phyloP scores from a whole-genome alignment of 2,329 filamentous ascomycete genomes.

The Elsinoe ampelina region DNA sequence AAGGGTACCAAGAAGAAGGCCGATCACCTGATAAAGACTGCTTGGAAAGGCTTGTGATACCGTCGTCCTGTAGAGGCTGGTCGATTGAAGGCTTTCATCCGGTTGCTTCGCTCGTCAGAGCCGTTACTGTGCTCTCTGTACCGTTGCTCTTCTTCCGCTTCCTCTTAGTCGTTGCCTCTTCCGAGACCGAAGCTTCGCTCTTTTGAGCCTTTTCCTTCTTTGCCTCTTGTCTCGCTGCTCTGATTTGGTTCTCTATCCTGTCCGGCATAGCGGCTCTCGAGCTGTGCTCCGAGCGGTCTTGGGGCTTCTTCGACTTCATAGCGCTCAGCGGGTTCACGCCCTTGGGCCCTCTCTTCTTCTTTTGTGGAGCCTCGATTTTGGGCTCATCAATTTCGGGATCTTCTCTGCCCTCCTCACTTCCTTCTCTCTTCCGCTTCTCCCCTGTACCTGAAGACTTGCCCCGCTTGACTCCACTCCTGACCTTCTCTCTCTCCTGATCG shows the following conservation, averaged over 20 bases:
- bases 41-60: slow-evolving; percentile 61
- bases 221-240: background rate
- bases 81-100: background rate
- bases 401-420: slow-evolving; percentile 20
- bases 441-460: slow-evolving; percentile 16
- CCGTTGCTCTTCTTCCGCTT: background rate
- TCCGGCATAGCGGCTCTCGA: slow-evolving; percentile 1
- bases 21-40: slow-evolving; percentile 80
- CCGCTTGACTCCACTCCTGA: slow-evolving; percentile 54
- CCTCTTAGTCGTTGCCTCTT: background rate
- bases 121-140: background rate
- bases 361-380: slow-evolving; percentile 37
- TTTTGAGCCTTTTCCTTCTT: slow-evolving; percentile 5
- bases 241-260: background rate
- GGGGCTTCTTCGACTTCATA: slow-evolving; percentile 56
- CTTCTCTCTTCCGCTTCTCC: slow-evolving; percentile 26
- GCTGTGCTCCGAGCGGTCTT: background rate
- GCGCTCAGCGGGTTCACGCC: slow-evolving; percentile 62
- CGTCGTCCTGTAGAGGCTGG: background rate
- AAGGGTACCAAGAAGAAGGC: slow-evolving; percentile 85
- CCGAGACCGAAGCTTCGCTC: background rate
- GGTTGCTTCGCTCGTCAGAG: background rate
- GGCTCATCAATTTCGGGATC: slow-evolving; percentile 23
- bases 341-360: slow-evolving; percentile 54
- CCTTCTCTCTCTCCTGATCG: slow-evolving; percentile 64